Base-by-base conservation (phyloP, 2,329 filamentous ascomycete species). In the Byssoonygena ceratinophila region DNA sequence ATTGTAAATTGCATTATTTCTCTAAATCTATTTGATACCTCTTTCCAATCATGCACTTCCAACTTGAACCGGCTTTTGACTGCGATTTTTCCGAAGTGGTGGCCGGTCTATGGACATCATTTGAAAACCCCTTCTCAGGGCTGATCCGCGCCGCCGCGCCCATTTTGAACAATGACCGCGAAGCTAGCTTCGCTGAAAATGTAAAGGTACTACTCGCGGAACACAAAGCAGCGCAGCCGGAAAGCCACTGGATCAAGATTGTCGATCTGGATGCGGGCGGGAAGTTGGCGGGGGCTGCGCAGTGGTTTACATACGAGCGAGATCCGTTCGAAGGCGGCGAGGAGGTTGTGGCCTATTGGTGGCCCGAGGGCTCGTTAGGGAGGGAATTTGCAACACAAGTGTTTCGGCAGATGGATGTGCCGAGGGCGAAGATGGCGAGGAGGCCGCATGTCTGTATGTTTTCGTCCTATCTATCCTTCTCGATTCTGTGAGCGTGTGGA, bases 241-340 rank as follows among this genome's bases (percentile, higher is more conserved):
- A 61, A 1, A 63, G 59, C 50, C 54, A 60, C 34, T 67, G 64
- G 65, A 49, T 63, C 3, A 65, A 66, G 48, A 58, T 67, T 1
- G 59, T 66, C 29, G 64, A 66, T 48, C 55, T 55, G 12, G 58
- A 63, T 12, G 64, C 60, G 1, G 61, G 60, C 3, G 61, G 61
- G 11, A 58, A 54, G 16, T 52, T 66, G n/a, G 63, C 58, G 1
- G 65, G 63, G 0, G 64, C 51, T 1, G 61, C 64, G 1, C 54
- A 58, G 9, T 68, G 65, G 64, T 62, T 64, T 25, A 59, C 63
- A 20, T 59, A 63, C 52, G 48, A 59, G 11, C 58, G 61, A 20
- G 62, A 66, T 48, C 65, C 63, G 0, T 68, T 64, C 44, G 25
- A 52, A 11, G 23, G 43, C 2, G 45, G 29, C 14, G 43, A 55